A percentile compares a stretch with the other conserved stretches of the same genome.
Evolutionary conservation across 1,284 basidiomycete species (phyloP).

Genomic region (Fistulina hepatica): DNA sequence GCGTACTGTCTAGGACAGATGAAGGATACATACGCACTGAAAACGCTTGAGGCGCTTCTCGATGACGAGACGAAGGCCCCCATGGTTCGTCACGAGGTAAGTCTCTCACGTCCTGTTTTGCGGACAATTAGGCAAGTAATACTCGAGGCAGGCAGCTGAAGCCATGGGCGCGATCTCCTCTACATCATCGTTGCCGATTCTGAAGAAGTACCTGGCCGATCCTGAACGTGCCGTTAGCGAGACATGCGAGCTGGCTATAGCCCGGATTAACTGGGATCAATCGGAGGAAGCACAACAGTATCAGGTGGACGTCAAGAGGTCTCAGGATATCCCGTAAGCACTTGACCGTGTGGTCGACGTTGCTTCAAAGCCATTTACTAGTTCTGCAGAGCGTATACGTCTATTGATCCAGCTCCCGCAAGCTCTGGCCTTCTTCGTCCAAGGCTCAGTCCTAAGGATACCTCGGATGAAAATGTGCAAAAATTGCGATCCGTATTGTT

Average conservation of each 20-base stretch:
- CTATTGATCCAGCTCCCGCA: constrained; percentile 92
- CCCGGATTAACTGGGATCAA: constrained; percentile 90
- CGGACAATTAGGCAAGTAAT: constrained; percentile 9
- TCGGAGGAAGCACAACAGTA: constrained; percentile 49
- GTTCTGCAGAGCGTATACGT: constrained; percentile 49
- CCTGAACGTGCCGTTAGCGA: constrained; percentile 79
- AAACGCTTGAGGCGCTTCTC: constrained; percentile 72
- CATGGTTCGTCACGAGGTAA: constrained; percentile 96
- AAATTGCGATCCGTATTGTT: constrained; percentile 61
- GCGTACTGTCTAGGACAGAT: constrained; percentile 97
- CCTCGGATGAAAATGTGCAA: constrained; percentile 37
- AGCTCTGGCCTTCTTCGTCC: constrained; percentile 50
- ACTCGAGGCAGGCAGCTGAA: constrained; percentile 72
- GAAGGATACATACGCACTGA: constrained; percentile 63
- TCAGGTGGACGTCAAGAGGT: no score
- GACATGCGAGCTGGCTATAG: constrained; percentile 96
- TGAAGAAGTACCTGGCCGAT: constrained; percentile 69
- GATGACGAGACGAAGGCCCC: constrained; percentile 68
- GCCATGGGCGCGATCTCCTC: constrained; percentile 93
- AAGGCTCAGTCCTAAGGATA: constrained; percentile 36
- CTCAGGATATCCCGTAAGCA: constrained; percentile 31
- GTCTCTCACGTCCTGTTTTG: constrained; percentile 15
- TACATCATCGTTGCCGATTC: constrained; percentile 53
- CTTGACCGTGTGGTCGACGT: no score
- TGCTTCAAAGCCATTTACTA: neutral